phyloP scores from a whole-genome alignment of 768 basidiomycete genomes.

The Guyanaporus albipodus region DNA sequence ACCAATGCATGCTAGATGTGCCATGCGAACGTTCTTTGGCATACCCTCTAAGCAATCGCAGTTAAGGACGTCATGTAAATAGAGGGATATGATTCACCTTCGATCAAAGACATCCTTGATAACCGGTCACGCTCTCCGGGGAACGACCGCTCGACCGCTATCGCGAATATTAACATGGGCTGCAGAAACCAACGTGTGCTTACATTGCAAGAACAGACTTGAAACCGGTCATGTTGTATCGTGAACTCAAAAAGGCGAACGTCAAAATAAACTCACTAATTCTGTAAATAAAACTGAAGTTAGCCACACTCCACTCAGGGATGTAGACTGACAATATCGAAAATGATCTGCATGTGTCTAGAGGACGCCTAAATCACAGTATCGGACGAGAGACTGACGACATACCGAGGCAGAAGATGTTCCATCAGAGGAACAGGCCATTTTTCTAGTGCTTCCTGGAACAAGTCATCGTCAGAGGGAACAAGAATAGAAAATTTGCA shows the following conservation, averaged over 20 bases:
- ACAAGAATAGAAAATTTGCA: neutral
- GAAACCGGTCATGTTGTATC: neutral
- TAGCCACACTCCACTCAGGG: conserved; percentile 4
- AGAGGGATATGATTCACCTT: conserved; percentile 47
- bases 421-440: conserved; percentile 90
- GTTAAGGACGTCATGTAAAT: neutral
- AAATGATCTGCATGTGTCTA: conserved; percentile 89
- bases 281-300: conserved; percentile 32
- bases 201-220: conserved; percentile 65
- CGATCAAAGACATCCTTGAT: conserved; percentile 86
- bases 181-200: conserved; percentile 8
- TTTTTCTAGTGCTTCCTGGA: conserved; percentile 79
- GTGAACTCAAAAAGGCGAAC: neutral
- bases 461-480: neutral
- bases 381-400: conserved; percentile 2
- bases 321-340: conserved; percentile 65
- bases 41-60: conserved; percentile 55
- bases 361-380: neutral
- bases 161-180: neutral
- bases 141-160: conserved; percentile 85
- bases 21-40: conserved; percentile 88
- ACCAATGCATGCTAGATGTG: conserved; percentile 86
- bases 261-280: conserved; percentile 24
- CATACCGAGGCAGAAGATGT: conserved; percentile 73
- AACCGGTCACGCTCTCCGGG: conserved; percentile 82